These are phyloP conservation scores for Globisporangium nunn DNA, from an alignment of 352 stramenopile genomes.

Conservation along the genomic window DNA sequence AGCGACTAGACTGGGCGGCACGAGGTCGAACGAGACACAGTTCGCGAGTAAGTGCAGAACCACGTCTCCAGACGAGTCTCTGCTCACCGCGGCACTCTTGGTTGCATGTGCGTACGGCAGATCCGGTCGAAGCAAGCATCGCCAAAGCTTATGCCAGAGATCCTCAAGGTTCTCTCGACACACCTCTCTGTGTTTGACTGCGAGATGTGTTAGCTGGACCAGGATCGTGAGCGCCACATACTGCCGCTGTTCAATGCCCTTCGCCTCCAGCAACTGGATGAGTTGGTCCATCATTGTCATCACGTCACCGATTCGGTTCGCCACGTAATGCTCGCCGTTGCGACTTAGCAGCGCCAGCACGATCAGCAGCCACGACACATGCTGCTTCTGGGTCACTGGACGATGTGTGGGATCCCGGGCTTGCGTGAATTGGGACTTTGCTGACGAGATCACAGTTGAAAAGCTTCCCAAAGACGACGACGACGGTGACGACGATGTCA, in stretches of 20 bases:
- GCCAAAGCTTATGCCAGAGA: constrained; percentile 39
- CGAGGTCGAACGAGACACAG: constrained; percentile 32
- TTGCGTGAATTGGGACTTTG: constrained; percentile 12
- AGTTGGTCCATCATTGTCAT: constrained; percentile 50
- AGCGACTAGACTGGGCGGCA: constrained; percentile 28
- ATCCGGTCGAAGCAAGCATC: constrained; percentile 39
- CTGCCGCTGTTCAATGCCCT: constrained; percentile 43
- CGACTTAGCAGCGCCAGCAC: constrained; percentile 36
- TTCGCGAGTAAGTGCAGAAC: constrained; percentile 44
- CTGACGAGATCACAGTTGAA: background rate
- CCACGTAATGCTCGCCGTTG: constrained; percentile 44
- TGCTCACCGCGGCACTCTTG: constrained; percentile 30
- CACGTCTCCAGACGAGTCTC: constrained; percentile 37
- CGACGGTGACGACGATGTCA: background rate
- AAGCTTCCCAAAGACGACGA: background rate
- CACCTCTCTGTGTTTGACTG: constrained; percentile 20
- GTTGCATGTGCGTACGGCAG: constrained; percentile 43
- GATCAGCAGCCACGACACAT: constrained; percentile 39
- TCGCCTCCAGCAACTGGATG: constrained; percentile 29
- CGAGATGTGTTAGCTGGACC: constrained; percentile 43
- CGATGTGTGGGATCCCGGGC: constrained; percentile 8
- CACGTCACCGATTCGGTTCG: constrained; percentile 50
- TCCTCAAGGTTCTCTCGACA: constrained; percentile 32
- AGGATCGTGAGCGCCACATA: constrained; percentile 36
- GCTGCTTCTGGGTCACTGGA: constrained; percentile 24